These are phyloP conservation scores for Boletus pseudo-olivaceus DNA, from an alignment of 768 basidiomycete genomes.

Conservation along the genomic window DNA sequence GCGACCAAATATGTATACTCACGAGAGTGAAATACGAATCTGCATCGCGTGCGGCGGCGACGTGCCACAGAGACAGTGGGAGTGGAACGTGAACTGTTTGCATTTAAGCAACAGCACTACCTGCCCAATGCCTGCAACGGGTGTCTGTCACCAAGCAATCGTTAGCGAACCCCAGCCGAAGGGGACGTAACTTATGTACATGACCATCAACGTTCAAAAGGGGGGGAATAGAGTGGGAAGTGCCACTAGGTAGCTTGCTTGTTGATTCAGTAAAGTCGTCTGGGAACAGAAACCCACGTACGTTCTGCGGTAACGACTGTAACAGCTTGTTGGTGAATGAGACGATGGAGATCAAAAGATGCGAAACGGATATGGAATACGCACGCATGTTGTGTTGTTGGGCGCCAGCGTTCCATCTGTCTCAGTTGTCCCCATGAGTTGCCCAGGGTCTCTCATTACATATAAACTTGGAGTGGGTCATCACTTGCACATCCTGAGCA, in stretches of 20 bases:
- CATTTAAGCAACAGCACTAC: background rate
- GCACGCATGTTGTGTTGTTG: background rate
- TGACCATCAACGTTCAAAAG: background rate
- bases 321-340: background rate
- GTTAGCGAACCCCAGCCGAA: conserved; percentile 2
- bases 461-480: background rate
- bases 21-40: background rate
- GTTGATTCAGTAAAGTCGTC: background rate
- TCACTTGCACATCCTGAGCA: too few species aligned
- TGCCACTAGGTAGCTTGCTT: background rate
- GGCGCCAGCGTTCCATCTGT: background rate
- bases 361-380: background rate
- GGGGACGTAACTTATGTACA: background rate
- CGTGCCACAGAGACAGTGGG: background rate
- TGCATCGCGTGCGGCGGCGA: background rate
- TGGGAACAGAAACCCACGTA: background rate
- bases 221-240: conserved; percentile 9
- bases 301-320: background rate
- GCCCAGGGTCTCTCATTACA: background rate
- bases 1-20: background rate
- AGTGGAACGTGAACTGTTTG: background rate
- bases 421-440: background rate
- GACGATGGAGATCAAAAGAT: conserved; percentile 10
- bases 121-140: background rate
- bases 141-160: background rate